Conservation (phyloP, 106 monocot genomes). For the Apostasia shenzhenica region DNA sequence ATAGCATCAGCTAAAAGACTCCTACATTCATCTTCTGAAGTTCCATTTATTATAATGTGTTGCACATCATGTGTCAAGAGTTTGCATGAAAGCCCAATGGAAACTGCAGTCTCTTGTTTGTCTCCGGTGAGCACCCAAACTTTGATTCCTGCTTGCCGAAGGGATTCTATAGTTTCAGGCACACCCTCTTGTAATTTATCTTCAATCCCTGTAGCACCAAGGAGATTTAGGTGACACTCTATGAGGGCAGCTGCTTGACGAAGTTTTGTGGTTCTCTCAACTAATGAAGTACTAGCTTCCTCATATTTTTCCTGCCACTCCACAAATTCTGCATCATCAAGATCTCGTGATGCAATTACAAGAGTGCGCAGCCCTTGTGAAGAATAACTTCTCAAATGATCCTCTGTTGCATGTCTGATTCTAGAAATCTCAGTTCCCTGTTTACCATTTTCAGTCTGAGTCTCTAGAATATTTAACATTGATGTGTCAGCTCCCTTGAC, state of each 20-base stretch:
- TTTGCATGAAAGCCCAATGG: conserved; percentile 87
- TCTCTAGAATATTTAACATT: conserved; percentile 58
- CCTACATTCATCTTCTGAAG: conserved; percentile 80
- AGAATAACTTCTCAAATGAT: conserved; percentile 62
- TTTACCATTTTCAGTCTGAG: conserved; percentile 8
- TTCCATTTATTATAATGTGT: conserved; percentile 82
- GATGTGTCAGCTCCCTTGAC: conserved; percentile 96
- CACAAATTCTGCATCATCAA: conserved; percentile 61
- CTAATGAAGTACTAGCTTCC: conserved; percentile 90
- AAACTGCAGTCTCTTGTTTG: conserved; percentile 98
- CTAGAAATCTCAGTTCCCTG: conserved; percentile 11
- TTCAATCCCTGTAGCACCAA: conserved; percentile 94
- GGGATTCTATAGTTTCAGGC: conserved; percentile 94
- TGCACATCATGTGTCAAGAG: conserved; percentile 74
- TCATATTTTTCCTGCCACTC: conserved; percentile 85
- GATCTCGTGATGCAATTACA: conserved; percentile 69
- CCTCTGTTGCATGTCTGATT: conserved; percentile 55
- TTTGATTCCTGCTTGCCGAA: conserved; percentile 95
- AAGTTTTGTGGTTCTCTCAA: conserved; percentile 71
- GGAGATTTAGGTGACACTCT: conserved; percentile 75
- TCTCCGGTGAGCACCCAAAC: conserved; percentile 98
- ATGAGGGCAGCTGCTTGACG: conserved; percentile 72
- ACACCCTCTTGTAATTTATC: conserved; percentile 98
- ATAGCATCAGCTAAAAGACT: conserved; percentile 76
- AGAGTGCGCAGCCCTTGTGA: conserved; percentile 80